phyloP scores from a whole-genome alignment of 2,329 filamentous ascomycete genomes.

The Fusarium marasasianum region DNA sequence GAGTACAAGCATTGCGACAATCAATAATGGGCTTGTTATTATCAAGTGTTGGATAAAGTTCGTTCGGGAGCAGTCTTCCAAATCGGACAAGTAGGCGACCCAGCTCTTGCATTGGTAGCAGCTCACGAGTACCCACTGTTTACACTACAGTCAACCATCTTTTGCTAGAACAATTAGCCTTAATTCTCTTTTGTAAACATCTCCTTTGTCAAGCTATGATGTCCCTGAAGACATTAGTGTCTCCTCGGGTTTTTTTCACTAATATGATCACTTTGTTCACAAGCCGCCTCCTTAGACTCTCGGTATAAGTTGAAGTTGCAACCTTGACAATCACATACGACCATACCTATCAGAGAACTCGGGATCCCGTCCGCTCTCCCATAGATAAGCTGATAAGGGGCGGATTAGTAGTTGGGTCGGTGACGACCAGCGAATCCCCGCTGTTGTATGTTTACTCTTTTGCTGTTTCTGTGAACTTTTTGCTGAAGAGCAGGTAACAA shows the following conservation, averaged over 20 bases:
- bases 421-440: conserved; percentile 20
- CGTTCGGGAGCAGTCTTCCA: no score
- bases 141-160: neutral
- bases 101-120: neutral
- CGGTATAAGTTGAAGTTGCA: fast-evolving
- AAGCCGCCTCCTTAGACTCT: no score
- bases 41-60: no score
- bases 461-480: neutral
- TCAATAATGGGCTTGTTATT: neutral
- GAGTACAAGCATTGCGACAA: neutral
- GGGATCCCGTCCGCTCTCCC: conserved; percentile 13
- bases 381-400: conserved; percentile 8
- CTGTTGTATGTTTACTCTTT: conserved; percentile 10
- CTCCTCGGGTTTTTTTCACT: neutral
- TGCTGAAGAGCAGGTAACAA: fast-evolving
- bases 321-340: neutral
- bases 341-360: conserved; percentile 1
- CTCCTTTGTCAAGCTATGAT: no score
- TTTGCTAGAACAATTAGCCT: no score
- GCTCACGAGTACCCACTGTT: fast-evolving
- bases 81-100: neutral
- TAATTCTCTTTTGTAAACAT: neutral
- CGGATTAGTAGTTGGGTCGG: conserved; percentile 16
- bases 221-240: neutral
- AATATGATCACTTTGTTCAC: no score